Base-by-base conservation (phyloP, 2,329 filamentous ascomycete species). In the Microdochium nivale region DNA sequence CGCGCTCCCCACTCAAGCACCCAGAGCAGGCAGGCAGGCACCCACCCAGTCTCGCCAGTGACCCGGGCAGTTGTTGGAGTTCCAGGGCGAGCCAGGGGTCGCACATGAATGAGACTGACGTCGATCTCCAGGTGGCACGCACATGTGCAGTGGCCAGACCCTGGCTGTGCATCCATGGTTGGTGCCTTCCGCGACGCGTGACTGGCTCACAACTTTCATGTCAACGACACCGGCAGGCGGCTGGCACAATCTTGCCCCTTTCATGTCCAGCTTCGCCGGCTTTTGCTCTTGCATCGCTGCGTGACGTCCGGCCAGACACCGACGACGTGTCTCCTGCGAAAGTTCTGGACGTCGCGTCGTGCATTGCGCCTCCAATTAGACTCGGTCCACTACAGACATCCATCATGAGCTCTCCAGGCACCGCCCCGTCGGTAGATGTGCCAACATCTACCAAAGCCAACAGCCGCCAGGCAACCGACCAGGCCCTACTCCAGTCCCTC, bases 401-500 rank as follows among this genome's bases (percentile, higher is more conserved):
- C 40, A 44, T 23, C 40, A 44, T 44, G 40, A 44, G 40, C 40
- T 44, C 40, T 44, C 40, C 40, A 4, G 40, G 40, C 16, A 23
- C 16, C 21, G 5, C 40, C 21, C 16, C 8, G 40, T 19, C 40
- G 5, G n/a, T 21, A 13, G 13, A 44, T 13, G 40, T 44, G 40
- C 40, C 40, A 5, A 23, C 40, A 23, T 3, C 19, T 5, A 7
- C 40, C 10, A 13, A 11, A 23, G 8, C 16, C 13, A 44, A 44
- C 19, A 19, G 16, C 40, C 40, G 4, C 14, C 19, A 13, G 40
- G 24, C n/a, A 3, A 27, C 13, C 44, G 64, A 65, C 47, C 54
- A 52, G 48, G 69, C 67, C 49, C 60, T 75, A 54, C 62, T 70
- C 33, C 67, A 67, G 51, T 73, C 74, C 25, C 65, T 77, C 50